A percentile compares a stretch with the other conserved stretches of the same genome.
phyloP scores from a whole-genome alignment of 1,284 basidiomycete genomes.

The Microbotryomycetes sp. region DNA sequence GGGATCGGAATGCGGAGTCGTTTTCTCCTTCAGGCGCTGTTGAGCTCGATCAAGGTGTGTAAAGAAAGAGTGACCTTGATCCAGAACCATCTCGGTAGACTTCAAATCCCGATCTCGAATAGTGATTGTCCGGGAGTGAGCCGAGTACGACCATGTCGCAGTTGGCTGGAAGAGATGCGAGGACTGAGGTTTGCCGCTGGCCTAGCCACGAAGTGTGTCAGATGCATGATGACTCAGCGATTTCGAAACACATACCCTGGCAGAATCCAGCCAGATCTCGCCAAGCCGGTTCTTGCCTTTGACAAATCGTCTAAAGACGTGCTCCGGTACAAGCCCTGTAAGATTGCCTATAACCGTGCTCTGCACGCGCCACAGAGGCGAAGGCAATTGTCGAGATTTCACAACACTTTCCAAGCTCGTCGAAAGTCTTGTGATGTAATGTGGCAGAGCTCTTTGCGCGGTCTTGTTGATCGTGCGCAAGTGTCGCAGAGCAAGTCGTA shows the following conservation, averaged over 20 bases:
- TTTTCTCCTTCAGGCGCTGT: neutral
- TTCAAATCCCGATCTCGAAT: neutral
- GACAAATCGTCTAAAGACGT: constrained; percentile 44
- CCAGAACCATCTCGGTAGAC: no score
- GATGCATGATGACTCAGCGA: neutral
- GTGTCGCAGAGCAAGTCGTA: constrained; percentile 2
- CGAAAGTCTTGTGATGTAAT: neutral
- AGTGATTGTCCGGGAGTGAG: neutral
- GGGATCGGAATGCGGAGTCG: neutral
- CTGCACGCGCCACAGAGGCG: no score
- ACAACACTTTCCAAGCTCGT: no score
- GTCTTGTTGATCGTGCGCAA: neutral
- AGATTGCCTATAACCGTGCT: no score
- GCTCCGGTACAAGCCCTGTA: constrained; percentile 28
- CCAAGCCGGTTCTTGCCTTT: constrained; percentile 39
- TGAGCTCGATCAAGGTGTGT: neutral
- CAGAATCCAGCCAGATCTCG: constrained; percentile 48
- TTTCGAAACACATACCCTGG: constrained; percentile 23
- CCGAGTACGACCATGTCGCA: constrained; percentile 13
- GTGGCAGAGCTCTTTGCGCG: neutral
- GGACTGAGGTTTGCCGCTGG: constrained; percentile 20
- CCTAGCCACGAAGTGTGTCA: neutral
- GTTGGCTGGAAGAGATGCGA: constrained; percentile 19
- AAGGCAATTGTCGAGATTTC: no score
- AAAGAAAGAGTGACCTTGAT: neutral